Evolutionary conservation across 2,329 filamentous ascomycete genomes (phyloP), one percentile per base, ranked within the genome.

Genomic region (Sporothrix pallida): DNA sequence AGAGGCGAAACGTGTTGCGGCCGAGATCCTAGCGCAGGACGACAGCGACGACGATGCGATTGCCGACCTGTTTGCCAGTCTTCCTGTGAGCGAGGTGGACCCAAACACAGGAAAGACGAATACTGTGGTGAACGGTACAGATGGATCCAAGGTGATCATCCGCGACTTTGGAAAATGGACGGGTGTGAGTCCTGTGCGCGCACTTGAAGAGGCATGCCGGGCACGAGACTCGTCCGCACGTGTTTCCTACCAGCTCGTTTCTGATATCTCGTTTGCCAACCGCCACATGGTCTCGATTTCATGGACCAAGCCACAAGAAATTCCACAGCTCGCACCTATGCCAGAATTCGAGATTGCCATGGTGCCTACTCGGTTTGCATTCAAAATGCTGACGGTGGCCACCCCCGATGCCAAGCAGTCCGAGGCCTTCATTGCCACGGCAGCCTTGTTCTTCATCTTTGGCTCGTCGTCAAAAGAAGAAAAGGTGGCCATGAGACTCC

Each of bases 181-280:
- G 15, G 95, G 95, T 8, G 82, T 97, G 44, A 92, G 85, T 77
- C 95, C 95, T 17, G 88, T 90, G 75, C 88, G 92, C 76, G 87
- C 93, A 42, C 83, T 98, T 13, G 94, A 98, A 80, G 95, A 98
- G 81, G 89, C 93, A n/a, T 97, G 95, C 80, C 91, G 92, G 78
- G 89, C 94, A 76, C 91, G 93, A 81, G 94, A 97, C 79, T 84
- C 91, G 1, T 86, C 86, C 3, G 92, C 87, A 44, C 91, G 87
- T 77, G 82, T 97, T 31, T 84, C 83, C 2, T 96, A 91, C 80
- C 89, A 86, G 73, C 82, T 92, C 58, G 84, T 96, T 37, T 97
- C 94, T 0, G 88, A 91, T 31, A 90, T 90, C 5, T 86, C 90
- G 0, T 96, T 93, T 81, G 91, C 92, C 1, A 92, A 92, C 77